A percentile compares a stretch with the other conserved stretches of the same genome.
phyloP scores from a whole-genome alignment of 2,329 filamentous ascomycete genomes.

The Neofusicoccum ribis region DNA sequence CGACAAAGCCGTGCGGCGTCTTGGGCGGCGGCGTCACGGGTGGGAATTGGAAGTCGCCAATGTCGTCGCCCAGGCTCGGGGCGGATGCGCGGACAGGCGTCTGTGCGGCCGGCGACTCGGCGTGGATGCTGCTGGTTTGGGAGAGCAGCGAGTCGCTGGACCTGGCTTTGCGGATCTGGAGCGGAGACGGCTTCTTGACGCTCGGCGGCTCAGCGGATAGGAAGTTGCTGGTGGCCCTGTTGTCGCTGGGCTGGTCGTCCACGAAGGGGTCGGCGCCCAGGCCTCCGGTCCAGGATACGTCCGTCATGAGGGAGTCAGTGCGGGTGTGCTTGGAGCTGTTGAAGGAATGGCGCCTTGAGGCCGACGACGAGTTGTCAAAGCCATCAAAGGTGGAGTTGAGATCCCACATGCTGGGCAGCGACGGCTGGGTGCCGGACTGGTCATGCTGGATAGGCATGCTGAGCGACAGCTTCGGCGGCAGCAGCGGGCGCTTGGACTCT shows the following conservation, averaged over 20 bases:
- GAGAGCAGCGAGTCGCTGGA: constrained; percentile 2
- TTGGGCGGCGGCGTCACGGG: not conserved
- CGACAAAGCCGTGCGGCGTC: constrained; percentile 12
- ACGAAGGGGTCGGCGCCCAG: not conserved
- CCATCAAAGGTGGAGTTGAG: not conserved
- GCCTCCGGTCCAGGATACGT: not conserved
- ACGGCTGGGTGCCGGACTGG: not conserved
- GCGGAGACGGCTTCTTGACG: constrained; percentile 12
- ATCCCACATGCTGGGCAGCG: constrained; percentile 13
- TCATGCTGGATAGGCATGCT: not conserved
- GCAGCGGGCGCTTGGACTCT: not conserved
- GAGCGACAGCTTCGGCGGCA: not conserved
- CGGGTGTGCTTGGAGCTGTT: constrained; percentile 1
- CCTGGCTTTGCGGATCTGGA: constrained; percentile 11
- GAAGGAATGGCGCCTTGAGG: constrained; percentile 4
- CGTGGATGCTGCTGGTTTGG: not conserved
- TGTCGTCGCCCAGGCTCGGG: constrained; percentile 20
- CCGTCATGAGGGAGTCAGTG: constrained; percentile 9
- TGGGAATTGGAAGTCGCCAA: not conserved
- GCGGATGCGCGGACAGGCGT: constrained; percentile 17
- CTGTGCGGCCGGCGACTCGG: constrained; percentile 5
- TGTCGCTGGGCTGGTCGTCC: not conserved
- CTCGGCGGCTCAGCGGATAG: not conserved
- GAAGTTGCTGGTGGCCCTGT: not conserved
- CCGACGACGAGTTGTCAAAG: not conserved